A percentile compares a stretch with the other conserved stretches of the same genome.
Evolutionary conservation across 2,329 filamentous ascomycete species (phyloP).

Genomic region (Nothophoma quercina): DNA sequence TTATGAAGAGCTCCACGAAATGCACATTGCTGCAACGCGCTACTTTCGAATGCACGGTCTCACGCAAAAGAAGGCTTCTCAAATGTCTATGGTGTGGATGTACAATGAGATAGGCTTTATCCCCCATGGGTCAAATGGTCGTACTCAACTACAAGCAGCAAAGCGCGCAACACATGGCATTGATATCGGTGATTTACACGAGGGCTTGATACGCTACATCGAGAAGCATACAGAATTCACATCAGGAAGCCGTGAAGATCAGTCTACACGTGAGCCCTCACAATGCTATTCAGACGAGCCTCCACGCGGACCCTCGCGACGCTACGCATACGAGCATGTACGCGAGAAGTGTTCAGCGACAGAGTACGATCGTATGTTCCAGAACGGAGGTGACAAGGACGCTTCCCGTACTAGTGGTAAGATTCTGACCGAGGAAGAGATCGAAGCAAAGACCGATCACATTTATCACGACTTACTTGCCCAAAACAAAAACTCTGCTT

Average conservation of each 20-base stretch:
- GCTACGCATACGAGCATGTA: not conserved
- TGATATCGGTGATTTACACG: too few relatives aligned
- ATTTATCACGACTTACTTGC: not conserved
- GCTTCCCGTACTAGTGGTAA: not conserved
- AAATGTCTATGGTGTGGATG: too few relatives aligned
- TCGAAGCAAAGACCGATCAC: not conserved
- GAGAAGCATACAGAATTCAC: too few relatives aligned
- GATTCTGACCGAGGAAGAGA: not conserved
- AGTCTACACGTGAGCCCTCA: not conserved
- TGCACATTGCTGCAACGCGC: not conserved
- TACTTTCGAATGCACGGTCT: too few relatives aligned
- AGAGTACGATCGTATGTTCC: conserved; percentile 2
- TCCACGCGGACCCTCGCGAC: not conserved
- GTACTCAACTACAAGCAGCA: not conserved
- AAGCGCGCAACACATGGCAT: too few relatives aligned
- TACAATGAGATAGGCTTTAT: not conserved
- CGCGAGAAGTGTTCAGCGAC: not conserved
- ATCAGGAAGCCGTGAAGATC: too few relatives aligned
- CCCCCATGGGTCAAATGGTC: not conserved
- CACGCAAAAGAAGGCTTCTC: not conserved
- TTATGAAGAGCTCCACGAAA: not conserved
- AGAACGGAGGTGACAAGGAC: not conserved
- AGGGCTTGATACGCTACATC: too few relatives aligned
- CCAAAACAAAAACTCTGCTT: not conserved
- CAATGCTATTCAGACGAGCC: not conserved